These are phyloP conservation scores for Arxiozyma heterogenica DNA, from an alignment of 1,139 yeast species.

Conservation along the genomic window DNA sequence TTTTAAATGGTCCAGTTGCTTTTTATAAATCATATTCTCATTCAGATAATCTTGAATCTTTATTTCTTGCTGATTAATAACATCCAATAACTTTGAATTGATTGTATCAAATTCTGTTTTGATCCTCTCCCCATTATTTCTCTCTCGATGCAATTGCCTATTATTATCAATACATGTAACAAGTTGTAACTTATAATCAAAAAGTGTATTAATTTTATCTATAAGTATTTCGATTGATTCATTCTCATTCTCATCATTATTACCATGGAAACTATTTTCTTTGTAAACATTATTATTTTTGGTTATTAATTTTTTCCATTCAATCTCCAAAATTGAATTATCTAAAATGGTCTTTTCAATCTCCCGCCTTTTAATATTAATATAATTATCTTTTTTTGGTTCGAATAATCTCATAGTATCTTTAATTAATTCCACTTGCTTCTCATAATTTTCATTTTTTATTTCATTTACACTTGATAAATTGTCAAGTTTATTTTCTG, in stretches of 20 bases:
- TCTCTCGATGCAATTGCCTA: constrained; percentile 1
- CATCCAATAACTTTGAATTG: constrained; percentile 12
- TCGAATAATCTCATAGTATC: constrained; percentile 3
- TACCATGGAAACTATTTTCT: neutral
- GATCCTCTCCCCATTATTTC: constrained; percentile 7
- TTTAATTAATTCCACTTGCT: constrained; percentile 42
- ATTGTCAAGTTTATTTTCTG: constrained; percentile 36
- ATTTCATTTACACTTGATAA: constrained; percentile 41
- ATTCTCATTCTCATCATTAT: neutral
- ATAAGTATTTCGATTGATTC: constrained; percentile 3
- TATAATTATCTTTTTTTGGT: neutral
- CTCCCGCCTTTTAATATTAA: neutral
- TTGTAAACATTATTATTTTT: neutral
- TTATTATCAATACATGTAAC: constrained; percentile 8
- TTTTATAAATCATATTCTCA: constrained; percentile 7
- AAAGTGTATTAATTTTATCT: constrained; percentile 12
- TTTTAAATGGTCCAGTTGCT: constrained; percentile 6
- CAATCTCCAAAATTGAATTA: neutral
- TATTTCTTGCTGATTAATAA: constrained; percentile 11
- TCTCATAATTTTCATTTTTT: constrained; percentile 37
- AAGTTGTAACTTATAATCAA: constrained; percentile 8
- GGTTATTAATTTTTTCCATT: neutral
- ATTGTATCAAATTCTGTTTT: constrained; percentile 11
- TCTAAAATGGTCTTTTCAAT: neutral
- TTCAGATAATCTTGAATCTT: constrained; percentile 8